Evolutionary conservation across 2,329 filamentous ascomycete genomes (phyloP).

Genomic region (Aspergillus sp.): DNA sequence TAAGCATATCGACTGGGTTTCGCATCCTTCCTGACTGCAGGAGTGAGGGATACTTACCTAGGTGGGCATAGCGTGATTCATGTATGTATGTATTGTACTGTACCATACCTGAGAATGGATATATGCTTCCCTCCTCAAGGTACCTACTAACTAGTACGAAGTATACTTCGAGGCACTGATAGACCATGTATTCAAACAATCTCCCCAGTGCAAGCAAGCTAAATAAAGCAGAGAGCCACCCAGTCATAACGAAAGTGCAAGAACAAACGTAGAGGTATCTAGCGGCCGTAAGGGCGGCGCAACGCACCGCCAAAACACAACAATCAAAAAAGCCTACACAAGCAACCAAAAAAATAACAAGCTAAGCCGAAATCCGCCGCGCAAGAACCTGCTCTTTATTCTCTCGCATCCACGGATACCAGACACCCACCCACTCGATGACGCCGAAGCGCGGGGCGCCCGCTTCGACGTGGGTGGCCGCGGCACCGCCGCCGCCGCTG

Average conservation of each 20-base stretch:
- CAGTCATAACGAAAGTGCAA: not conserved
- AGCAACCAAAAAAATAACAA: slow-evolving; percentile 2
- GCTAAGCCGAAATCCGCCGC: slow-evolving; percentile 11
- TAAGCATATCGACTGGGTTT: too few species aligned
- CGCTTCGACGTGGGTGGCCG: slow-evolving; percentile 16
- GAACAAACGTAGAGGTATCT: slow-evolving; percentile 19
- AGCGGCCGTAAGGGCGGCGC: slow-evolving; percentile 8
- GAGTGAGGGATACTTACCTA: too few species aligned
- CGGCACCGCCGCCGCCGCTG: slow-evolving; percentile 18
- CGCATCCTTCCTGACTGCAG: too few species aligned
- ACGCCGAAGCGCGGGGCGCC: slow-evolving; percentile 39
- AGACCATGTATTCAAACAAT: too few species aligned
- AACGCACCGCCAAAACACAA: not conserved
- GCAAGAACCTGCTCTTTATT: slow-evolving; percentile 23
- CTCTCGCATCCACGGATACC: slow-evolving; percentile 46
- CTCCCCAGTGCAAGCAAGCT: not conserved
- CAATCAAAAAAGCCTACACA: not conserved
- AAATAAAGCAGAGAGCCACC: not conserved
- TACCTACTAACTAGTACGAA: too few species aligned
- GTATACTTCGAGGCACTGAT: too few species aligned
- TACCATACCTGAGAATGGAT: too few species aligned
- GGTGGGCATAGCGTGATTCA: not conserved
- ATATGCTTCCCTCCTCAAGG: too few species aligned
- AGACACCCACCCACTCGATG: slow-evolving; percentile 37
- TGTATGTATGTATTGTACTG: not conserved